Evolutionary conservation across 257 asterid species (phyloP), one percentile per base, ranked within the genome.

Genomic region (Ocimum tenuiflorum): DNA sequence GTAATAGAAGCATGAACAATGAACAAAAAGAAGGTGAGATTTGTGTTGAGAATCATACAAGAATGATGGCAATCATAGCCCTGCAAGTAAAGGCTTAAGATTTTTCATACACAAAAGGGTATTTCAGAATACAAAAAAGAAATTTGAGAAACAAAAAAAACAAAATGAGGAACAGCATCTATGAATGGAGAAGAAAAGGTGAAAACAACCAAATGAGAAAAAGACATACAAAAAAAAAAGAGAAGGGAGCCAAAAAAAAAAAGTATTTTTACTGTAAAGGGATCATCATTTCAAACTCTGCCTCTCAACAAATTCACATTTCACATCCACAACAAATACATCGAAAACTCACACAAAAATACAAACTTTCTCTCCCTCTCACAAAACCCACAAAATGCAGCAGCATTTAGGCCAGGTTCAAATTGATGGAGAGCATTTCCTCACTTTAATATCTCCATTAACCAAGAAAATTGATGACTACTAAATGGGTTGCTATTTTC

Each of bases 271-370:
- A 45, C 18, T 52, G 58, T 31, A 70, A 52, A 58, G 42, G 47
- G 24, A 22, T 58, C 27, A 64, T 38, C 50, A 50, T 3, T 10
- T 8, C 45, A 8, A 3, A 53, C 39, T 63, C 67, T 66, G 70
- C 56, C 72, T 70, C 74, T 61, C 52, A 69, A 60, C 63, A 60
- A 58, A 72, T 60, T 80, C 64, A 65, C 82, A 67, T 72, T 67
- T 66, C 54, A 9, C 46, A 62, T 9, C 12, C 51, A 73, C 33
- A 57, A 4, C 15, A 29, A 68, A 20, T 19, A 19, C 52, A 47
- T 29, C 29, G 50, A 48, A 49, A 58, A 65, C n/a, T 18, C 23
- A 31, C 8, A 52, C 1, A 33, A 3, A 52, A 4, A 12, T 7
- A 7, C 22, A 24, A 19, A 8, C 48, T 36, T n/a, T 18, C 48